These are phyloP conservation scores for Iris pallida DNA, from an alignment of 116 monocot genomes.

Conservation along the genomic window DNA sequence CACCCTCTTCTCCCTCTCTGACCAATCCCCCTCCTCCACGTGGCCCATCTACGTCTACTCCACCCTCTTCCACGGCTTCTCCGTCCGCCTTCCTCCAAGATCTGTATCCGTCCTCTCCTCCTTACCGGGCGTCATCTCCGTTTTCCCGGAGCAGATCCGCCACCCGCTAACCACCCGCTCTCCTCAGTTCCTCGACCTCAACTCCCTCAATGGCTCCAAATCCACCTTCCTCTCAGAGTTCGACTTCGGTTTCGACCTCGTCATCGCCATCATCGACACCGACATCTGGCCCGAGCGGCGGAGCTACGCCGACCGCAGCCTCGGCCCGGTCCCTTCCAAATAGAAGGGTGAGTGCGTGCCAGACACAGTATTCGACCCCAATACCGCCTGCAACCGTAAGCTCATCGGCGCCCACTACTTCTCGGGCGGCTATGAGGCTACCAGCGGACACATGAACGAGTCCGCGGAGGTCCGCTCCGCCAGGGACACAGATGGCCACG, in stretches of 20 bases:
- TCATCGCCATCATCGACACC: constrained; percentile 70
- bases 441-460: constrained; percentile 66
- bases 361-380: constrained; percentile 29
- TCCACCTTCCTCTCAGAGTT: constrained; percentile 4
- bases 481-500: constrained; percentile 77
- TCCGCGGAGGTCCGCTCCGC: constrained; percentile 49
- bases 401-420: constrained; percentile 73
- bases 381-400: constrained; percentile 64
- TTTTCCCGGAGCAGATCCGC: constrained; percentile 67
- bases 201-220: constrained; percentile 5
- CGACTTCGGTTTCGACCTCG: constrained; percentile 53
- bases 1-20: constrained; percentile 27
- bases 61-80: constrained; percentile 69
- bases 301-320: constrained; percentile 58
- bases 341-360: constrained; percentile 58
- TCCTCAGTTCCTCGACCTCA: constrained; percentile 73
- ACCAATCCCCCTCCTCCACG: constrained; percentile 6
- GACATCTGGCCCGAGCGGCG: constrained; percentile 67
- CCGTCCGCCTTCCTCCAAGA: constrained; percentile 43
- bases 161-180: constrained; percentile 62
- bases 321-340: constrained; percentile 48
- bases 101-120: constrained; percentile 29
- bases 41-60: constrained; percentile 72
- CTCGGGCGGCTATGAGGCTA: constrained; percentile 70
- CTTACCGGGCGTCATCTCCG: constrained; percentile 44